Base-by-base conservation (phyloP, 2,329 filamentous ascomycete species). In the Fusarium heterosporum region DNA sequence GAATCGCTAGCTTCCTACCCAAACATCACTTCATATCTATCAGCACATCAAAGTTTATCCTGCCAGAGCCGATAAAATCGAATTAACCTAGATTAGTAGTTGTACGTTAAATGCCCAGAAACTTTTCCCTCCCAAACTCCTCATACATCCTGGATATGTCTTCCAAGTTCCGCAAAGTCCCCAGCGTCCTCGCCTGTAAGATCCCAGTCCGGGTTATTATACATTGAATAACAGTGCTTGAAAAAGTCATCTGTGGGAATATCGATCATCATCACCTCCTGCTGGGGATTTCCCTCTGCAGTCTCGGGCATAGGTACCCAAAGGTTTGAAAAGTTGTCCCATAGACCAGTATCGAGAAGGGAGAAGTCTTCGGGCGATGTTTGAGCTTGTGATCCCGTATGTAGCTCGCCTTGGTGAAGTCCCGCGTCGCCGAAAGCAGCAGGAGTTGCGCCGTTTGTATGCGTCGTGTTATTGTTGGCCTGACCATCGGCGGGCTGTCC, bases 151-250 rank as follows among this genome's bases (percentile, higher is more conserved):
- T 70, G 64, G 55, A 73, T 72, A 45, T 73, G 71, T 12, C 71
- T 70, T 22, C 71, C 71, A 42, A 73, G 61, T 32, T 73, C 71
- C 2, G 71, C 71, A 64, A 73, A 73, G 28, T 72, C 71, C 6
- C 71, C 69, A n/a, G 69, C 69, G 41, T 73, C 71, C 26, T 73
- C 71, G 43, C 71, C 71, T 4, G 71, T 73, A 9, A 73, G 69
- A 40, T 72, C 72, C 71, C 71, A 73, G 9, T 73, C 71, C 12
- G 71, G 69, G 8, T 73, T 73, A 19, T 73, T 73, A 17, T 73
- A 73, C 71, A 73, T 73, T 17, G 71, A 73, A 54, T 73, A 73
- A 39, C 72, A 73, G 39, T 70, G 69, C 50, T 73, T 73, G 55
- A 71, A 73, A 43, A 72, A 72, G 56, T 72, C 71, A 28, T 73